Evolutionary conservation across 331 rosid genomes (phyloP), one percentile per base, ranked within the genome.

Genomic region (Malus hybrid): DNA sequence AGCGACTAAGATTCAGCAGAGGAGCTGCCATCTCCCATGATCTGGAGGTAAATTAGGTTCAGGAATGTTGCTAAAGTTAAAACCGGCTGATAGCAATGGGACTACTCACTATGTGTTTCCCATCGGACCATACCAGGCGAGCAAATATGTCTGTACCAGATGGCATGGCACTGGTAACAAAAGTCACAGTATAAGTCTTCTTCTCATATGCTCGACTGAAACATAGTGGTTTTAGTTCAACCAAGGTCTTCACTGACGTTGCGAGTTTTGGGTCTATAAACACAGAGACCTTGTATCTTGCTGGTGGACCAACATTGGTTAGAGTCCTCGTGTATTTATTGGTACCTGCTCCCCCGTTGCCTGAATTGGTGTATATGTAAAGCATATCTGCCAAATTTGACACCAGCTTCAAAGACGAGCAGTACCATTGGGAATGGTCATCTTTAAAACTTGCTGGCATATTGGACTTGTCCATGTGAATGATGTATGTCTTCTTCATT

Each of bases 61-160:
- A 28, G 6, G 33, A 57, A 44, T 60, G 75, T 72, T 58, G 26
- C 12, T 44, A 71, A 29, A 16, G 34, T 83, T 66, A 88, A 60
- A 81, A 66, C 95, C 97, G 87, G 77, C 75, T 86, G 78, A 93
- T 81, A 56, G 95, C 97, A 63, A 87, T 81, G 3, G 98, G 89
- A 78, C 89, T 89, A 5, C 88, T 83, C 22, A 93, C 89, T 22
- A 18, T 44, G 72, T 89, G 98, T 78, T 85, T 93, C 84, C 95
- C 96, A 78, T 89, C 90, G 0, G 89, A 87, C 93, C 90, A 93
- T 70, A 82, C 83, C 80, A 93, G 78, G 53, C 70, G 82, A 68
- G 88, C 87, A 63, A 80, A 93, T 81, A 80, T 77, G 50, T 62
- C 70, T 34, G 95, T 81, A 34, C 88, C 89, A n/a, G 80, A 83